Conservation (phyloP, 2,329 filamentous ascomycete genomes). For the Rutstroemia sp. region DNA sequence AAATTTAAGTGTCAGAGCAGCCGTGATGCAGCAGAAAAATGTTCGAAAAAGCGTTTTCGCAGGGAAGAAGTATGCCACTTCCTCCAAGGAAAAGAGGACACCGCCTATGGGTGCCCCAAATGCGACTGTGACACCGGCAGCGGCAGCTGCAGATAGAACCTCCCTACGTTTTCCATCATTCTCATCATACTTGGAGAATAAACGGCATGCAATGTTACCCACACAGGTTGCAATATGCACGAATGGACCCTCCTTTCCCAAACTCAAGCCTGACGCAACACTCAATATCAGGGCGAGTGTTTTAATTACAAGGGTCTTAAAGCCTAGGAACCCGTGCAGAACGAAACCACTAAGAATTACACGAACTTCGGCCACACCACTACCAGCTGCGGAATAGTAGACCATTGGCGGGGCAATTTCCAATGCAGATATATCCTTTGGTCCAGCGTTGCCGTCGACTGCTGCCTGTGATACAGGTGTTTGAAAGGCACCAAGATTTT, state of each 20-base stretch:
- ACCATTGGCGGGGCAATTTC: conserved; percentile 61
- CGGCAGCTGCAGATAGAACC: conserved; percentile 85
- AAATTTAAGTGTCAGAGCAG: conserved; percentile 86
- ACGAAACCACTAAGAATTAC: conserved; percentile 98
- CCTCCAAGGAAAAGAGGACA: conserved; percentile 87
- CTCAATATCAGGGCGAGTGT: conserved; percentile 75
- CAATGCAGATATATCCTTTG: conserved; percentile 23
- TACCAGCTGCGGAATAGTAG: conserved; percentile 93
- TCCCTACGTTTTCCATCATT: conserved; percentile 95
- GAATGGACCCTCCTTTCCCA: conserved; percentile 89
- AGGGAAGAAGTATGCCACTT: conserved; percentile 95
- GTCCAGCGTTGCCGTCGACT: conserved; percentile 39
- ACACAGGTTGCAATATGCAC: conserved; percentile 97
- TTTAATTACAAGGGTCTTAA: conserved; percentile 83
- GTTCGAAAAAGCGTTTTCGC: conserved; percentile 95
- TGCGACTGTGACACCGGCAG: conserved; percentile 86
- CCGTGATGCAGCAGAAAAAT: conserved; percentile 96
- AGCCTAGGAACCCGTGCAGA: conserved; percentile 85
- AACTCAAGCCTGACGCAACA: conserved; percentile 83
- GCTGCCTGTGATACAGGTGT: conserved; percentile 29
- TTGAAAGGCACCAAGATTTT: conserved; percentile 72
- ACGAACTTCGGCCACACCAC: conserved; percentile 92
- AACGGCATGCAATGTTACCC: conserved; percentile 86
- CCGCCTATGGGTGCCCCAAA: conserved; percentile 89
- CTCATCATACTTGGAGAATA: conserved; percentile 89